Evolutionary conservation across 257 asterid genomes (phyloP).

Genomic region (Primulina tabacum): DNA sequence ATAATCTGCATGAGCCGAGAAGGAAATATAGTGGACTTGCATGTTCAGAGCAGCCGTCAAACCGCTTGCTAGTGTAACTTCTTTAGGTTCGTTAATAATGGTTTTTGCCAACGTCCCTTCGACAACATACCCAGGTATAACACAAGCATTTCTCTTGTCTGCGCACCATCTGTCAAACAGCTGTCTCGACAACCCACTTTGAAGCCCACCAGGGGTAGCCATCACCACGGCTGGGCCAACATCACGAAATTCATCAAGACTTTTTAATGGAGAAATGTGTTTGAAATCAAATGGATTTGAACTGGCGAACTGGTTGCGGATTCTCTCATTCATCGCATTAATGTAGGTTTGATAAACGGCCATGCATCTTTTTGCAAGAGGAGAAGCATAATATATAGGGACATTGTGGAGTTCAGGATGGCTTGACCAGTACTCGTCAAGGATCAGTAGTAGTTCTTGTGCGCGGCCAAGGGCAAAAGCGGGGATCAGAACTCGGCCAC

Average conservation of each 20-base stretch:
- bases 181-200: conserved; percentile 94
- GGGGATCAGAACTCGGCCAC: conserved; percentile 94
- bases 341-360: conserved; percentile 93
- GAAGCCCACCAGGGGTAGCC: conserved; percentile 96
- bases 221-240: conserved; percentile 92
- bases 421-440: conserved; percentile 91
- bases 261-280: conserved; percentile 78
- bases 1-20: conserved; percentile 97
- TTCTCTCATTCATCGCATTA: conserved; percentile 89
- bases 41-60: conserved; percentile 83
- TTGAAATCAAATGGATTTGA: conserved; percentile 88
- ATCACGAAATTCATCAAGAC: conserved; percentile 77
- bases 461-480: conserved; percentile 98
- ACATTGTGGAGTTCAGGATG: conserved; percentile 83
- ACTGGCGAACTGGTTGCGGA: conserved; percentile 63
- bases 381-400: conserved; percentile 95
- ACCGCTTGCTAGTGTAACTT: conserved; percentile 86
- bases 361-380: conserved; percentile 95
- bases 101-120: conserved; percentile 90
- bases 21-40: conserved; percentile 88
- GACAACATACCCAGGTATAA: conserved; percentile 83
- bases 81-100: conserved; percentile 85
- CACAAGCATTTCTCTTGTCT: conserved; percentile 82
- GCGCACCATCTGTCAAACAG: conserved; percentile 92
- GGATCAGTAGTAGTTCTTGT: conserved; percentile 87